Evolutionary conservation across 164 flowering plant species (phyloP).

Genomic region (Stephania cephalantha): DNA sequence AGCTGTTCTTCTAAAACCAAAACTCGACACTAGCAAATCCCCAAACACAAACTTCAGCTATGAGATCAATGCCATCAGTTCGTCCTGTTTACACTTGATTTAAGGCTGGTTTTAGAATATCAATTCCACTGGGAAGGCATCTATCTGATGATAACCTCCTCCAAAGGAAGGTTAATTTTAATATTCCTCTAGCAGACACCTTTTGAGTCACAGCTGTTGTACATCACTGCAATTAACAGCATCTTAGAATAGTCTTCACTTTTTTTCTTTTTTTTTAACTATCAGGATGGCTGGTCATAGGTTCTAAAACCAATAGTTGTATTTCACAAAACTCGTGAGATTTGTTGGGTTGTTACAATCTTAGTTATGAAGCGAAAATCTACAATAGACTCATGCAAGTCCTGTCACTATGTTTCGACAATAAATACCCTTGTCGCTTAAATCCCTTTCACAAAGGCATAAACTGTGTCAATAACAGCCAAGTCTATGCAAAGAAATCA

Average conservation of each 20-base stretch:
- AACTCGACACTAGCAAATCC: background rate
- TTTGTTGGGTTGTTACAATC: no score
- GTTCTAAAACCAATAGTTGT: no score
- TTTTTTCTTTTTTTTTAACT: background rate
- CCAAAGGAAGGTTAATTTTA: background rate
- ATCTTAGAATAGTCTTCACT: background rate
- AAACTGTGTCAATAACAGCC: background rate
- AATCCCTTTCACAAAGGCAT: no score
- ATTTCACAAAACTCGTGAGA: background rate
- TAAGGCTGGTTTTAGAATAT: background rate
- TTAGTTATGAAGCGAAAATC: no score
- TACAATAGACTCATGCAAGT: background rate
- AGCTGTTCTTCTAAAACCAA: background rate
- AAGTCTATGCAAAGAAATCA: background rate
- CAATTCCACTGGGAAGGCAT: background rate
- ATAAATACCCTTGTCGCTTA: background rate
- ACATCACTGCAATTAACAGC: background rate
- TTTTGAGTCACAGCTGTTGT: background rate
- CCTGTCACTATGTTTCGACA: background rate
- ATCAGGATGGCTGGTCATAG: background rate
- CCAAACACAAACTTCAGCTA: background rate
- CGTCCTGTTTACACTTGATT: background rate
- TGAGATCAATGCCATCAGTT: background rate
- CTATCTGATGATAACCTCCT: background rate
- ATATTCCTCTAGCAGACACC: background rate